Conservation (phyloP, 805 yeast species). For the Danielia oregonensis region DNA sequence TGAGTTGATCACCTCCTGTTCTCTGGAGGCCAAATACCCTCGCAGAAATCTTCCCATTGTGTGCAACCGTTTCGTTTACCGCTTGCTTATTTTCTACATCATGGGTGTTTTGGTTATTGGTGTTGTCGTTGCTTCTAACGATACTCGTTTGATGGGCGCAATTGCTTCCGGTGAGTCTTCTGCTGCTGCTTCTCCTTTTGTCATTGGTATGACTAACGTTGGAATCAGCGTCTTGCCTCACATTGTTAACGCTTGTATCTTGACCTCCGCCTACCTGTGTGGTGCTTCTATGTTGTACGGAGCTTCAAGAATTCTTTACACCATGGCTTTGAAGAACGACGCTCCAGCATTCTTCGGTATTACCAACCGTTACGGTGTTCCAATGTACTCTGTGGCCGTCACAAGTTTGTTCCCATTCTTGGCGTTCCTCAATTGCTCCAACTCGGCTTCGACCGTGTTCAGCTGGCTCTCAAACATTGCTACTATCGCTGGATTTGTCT, state of each 20-base stretch:
- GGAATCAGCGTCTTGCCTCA: constrained; percentile 3
- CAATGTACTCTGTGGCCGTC: neutral
- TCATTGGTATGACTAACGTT: constrained; percentile 2
- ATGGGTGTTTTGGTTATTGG: constrained; percentile 16
- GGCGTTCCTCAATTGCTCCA: constrained; percentile 4
- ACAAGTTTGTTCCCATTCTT: constrained; percentile 1
- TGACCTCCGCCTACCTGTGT: constrained; percentile 4
- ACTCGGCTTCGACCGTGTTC: constrained; percentile 7
- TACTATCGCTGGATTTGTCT: constrained; percentile 3
- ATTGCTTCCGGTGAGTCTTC: neutral
- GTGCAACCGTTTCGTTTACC: constrained; percentile 13
- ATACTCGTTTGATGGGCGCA: constrained; percentile 1
- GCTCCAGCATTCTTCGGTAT: constrained; percentile 42
- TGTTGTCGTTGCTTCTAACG: constrained; percentile 5
- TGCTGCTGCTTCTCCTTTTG: constrained; percentile 4
- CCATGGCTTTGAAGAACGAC: constrained; percentile 47
- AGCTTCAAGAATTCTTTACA: constrained; percentile 60
- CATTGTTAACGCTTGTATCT: constrained; percentile 3
- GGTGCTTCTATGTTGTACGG: constrained; percentile 57
- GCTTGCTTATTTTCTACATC: constrained; percentile 12
- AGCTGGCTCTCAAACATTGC: constrained; percentile 5
- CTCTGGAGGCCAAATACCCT: constrained; percentile 56
- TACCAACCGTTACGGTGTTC: constrained; percentile 3
- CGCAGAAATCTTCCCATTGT: constrained; percentile 56
- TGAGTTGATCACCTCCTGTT: constrained; percentile 33